Evolutionary conservation across 305 asterid species (phyloP).

Genomic region (Plantago lanceolata): DNA sequence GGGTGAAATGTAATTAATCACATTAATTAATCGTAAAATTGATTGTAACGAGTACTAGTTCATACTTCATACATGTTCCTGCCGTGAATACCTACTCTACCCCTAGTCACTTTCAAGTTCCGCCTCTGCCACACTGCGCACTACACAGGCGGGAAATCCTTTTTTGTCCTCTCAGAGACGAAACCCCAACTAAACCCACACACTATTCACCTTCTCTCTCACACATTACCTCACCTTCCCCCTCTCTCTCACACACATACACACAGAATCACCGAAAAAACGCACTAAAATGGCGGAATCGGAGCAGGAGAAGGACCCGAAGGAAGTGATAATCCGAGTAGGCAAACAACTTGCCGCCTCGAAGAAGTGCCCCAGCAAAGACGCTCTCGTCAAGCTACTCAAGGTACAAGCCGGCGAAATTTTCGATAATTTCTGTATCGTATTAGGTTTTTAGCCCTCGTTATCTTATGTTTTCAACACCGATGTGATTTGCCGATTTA

Average conservation of each 20-base stretch:
- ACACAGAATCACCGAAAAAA: background rate
- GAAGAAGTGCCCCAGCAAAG: conserved; percentile 59
- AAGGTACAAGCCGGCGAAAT: conserved; percentile 32
- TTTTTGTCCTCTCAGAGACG: background rate
- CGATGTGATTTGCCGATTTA: background rate
- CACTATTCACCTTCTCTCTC: background rate
- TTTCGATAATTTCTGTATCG: background rate
- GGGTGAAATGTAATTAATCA: too few relatives aligned
- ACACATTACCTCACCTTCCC: background rate
- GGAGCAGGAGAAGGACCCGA: conserved; percentile 36
- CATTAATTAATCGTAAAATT: too few relatives aligned
- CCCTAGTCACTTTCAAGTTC: background rate
- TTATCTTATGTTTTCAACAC: background rate
- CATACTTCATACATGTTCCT: too few relatives aligned
- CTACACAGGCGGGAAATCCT: background rate
- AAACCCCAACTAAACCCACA: background rate
- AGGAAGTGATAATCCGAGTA: conserved; percentile 33
- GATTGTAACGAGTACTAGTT: too few relatives aligned
- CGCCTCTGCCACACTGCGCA: background rate
- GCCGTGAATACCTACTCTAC: background rate
- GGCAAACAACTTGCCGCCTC: conserved; percentile 47
- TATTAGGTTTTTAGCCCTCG: background rate
- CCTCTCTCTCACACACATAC: conserved; percentile 11
- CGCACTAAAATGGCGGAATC: conserved; percentile 44
- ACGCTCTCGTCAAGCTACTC: conserved; percentile 49